Evolutionary conservation across 176 grass and related monocot species (phyloP), one percentile per base, ranked within the genome.

Genomic region (Elaeis guineensis): DNA sequence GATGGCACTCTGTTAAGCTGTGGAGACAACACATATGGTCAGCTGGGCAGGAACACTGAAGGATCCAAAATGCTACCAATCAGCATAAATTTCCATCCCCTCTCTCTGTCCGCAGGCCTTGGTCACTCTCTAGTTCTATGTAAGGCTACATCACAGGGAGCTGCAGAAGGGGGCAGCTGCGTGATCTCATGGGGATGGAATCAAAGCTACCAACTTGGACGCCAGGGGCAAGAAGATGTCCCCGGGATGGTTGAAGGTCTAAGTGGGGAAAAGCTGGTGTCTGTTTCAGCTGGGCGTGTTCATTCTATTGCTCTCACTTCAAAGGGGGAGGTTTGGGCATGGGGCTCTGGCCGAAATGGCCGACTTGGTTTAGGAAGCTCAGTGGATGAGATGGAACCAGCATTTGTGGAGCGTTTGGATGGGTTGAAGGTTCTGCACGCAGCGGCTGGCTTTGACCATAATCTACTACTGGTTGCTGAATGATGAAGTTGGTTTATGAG

Each of bases 101-200:
- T 96, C 61, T 96, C 86, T 64, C 24, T 96, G 25, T 90, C 83
- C 16, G 80, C 92, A 52, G 83, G 92, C 30, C 80, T 80, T 55
- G 83, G 92, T 16, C 92, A 97, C 69, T 88, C 87, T 77, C 71
- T 97, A 25, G 75, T 62, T 52, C 12, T 87, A 19, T 97, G 92
- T 54, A 48, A 64, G 22, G 64, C 65, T 65, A 51, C 54, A 70
- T 82, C 58, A 58, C 29, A 88, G 62, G 71, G 51, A 35, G 26
- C 21, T 19, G 55, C 48, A 16, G 44, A 19, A n/a, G 30, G 35
- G 35, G 35, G 73, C n/a, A 75, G 61, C 2, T 49, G 65, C 18
- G 12, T 97, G 58, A 58, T 88, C 58, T 91, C 92, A 25, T 88
- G 92, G 87, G 87, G 92, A 62, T 97, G 92, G 92, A 97, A 85